A percentile compares a stretch with the other conserved stretches of the same genome.
Conservation (phyloP, 176 grass and related monocot species). For the Bolboschoenus planiculmis region DNA sequence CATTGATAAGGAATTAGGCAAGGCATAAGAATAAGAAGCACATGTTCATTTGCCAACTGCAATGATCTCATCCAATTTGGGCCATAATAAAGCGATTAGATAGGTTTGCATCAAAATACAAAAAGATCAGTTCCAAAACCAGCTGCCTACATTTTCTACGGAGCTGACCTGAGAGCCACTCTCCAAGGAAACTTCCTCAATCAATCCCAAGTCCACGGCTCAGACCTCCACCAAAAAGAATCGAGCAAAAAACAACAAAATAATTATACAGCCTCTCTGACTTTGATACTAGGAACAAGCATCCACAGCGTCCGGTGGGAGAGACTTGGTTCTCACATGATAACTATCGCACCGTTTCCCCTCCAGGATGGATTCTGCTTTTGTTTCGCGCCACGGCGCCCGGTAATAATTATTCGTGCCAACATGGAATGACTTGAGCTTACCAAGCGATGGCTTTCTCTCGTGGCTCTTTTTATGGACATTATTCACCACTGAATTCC, state of each 20-base stretch:
- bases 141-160: not conserved
- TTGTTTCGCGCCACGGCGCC: conserved; percentile 31
- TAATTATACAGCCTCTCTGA: not conserved
- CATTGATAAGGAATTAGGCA: not conserved
- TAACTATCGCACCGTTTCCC: conserved; percentile 2
- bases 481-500: not conserved
- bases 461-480: not conserved
- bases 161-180: not conserved
- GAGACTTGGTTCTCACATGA: conserved; percentile 22
- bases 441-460: conserved; percentile 12
- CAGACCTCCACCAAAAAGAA: not conserved
- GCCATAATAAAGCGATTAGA: not conserved
- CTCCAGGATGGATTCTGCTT: conserved; percentile 7
- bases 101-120: not conserved
- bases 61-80: not conserved
- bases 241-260: not conserved
- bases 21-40: not conserved
- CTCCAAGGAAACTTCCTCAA: not conserved
- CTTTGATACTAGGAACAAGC: not conserved
- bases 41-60: not conserved
- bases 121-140: not conserved
- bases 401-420: conserved; percentile 68
- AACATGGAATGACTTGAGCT: conserved; percentile 71
- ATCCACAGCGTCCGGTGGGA: conserved; percentile 2
- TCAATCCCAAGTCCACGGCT: not conserved